These are phyloP conservation scores for Cardamine chenopodiifolia DNA, from an alignment of 345 rosid genomes.

Conservation along the genomic window DNA sequence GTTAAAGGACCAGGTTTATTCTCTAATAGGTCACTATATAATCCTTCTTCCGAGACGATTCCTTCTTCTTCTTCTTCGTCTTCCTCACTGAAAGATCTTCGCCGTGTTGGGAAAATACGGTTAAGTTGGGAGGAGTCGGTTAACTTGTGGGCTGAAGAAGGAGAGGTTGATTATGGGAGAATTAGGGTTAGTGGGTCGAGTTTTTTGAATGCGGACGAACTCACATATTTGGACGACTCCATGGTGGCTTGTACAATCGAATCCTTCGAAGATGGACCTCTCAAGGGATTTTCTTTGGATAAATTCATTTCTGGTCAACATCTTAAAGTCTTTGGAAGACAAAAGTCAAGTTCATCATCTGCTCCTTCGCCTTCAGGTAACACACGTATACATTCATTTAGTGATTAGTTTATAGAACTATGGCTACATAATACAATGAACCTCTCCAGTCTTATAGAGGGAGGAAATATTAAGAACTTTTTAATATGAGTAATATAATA, in stretches of 20 bases:
- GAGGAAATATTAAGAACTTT: not conserved
- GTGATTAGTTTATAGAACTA: not conserved
- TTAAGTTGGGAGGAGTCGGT: constrained; percentile 98
- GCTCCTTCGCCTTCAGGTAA: constrained; percentile 59
- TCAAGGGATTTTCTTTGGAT: constrained; percentile 88
- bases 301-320: constrained; percentile 82
- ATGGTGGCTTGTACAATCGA: constrained; percentile 89
- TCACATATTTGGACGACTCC: constrained; percentile 79
- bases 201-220: constrained; percentile 87
- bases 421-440: not conserved
- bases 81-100: constrained; percentile 59
- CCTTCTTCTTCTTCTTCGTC: constrained; percentile 43
- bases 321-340: constrained; percentile 86
- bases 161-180: constrained; percentile 79
- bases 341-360: constrained; percentile 56
- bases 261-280: constrained; percentile 75
- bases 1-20: constrained; percentile 35
- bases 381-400: not conserved
- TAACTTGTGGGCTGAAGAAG: constrained; percentile 95
- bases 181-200: constrained; percentile 73
- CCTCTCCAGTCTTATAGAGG: not conserved
- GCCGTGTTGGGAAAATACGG: constrained; percentile 89
- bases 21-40: constrained; percentile 25
- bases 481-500: not conserved
- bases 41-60: constrained; percentile 43